Evolutionary conservation across 371 early-diverging fungal species (phyloP), one percentile per base, ranked within the genome.

Genomic region (Mucor irregularis): DNA sequence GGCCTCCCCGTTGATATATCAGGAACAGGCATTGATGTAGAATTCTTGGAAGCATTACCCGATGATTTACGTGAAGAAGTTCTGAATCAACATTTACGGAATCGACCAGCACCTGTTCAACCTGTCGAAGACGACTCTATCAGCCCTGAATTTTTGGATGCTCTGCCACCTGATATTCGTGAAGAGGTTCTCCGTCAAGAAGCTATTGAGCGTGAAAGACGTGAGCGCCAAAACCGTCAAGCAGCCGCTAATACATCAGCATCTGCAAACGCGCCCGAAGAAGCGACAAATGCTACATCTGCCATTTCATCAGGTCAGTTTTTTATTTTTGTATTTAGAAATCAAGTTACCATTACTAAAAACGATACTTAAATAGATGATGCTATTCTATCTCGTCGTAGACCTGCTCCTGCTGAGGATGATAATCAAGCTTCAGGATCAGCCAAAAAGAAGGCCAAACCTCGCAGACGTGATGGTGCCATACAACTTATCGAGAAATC

Each of bases 51-150:
- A 65, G 99, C 99, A 1, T 73, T 98, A 31, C 99, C 99, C 0
- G 96, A 96, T 28, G 97, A 97, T 42, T 65, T 98, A 69, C 89
- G 96, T 29, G 84, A 84, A 62, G 98, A 98, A 66, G 97, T 97
- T 4, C 73, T 97, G 21, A 87, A 85, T 56, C 90, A 94, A 29
- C 73, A 73, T 56, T 56, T 68, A 28, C 71, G 61, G 30, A 61
- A 76, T 43, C 61, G 60, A 25, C 51, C 51, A 13, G 30, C 51
- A 6, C 51, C 51, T 39, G 48, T 49, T 10, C 67, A 52, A 42
- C 61, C 67, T 8, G 45, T 66, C 9, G 68, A 70, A 39, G 69
- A 70, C 8, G 76, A 76, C 37, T 69, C 83, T 7, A 86, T 90
- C 54, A 85, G 81, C 51, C 61, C 85, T 4, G 93, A 92, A 51